Evolutionary conservation across 768 basidiomycete species (phyloP), one percentile per base, ranked within the genome.

Genomic region (Suillus decipiens): DNA sequence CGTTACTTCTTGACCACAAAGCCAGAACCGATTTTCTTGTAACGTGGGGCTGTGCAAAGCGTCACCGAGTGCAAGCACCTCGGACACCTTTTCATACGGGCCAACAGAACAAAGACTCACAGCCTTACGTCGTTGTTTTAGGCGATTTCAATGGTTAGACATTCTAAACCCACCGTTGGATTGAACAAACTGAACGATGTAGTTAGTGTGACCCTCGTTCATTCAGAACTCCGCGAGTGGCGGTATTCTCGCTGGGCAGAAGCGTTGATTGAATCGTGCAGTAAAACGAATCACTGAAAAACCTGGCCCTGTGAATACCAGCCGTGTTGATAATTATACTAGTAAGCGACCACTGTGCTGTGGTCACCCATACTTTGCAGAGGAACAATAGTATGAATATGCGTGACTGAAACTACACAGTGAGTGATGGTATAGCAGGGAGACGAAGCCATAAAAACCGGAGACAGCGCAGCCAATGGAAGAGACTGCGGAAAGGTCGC

Each of bases 1-100:
- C n/a, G n/a, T n/a, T n/a, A n/a, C n/a, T n/a, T 17, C 15, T 50
- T 24, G 22, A 50, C 53, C 53, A 34, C 53, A 54, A 54, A 34
- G 11, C n/a, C 15, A 34, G 39, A 19, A 53, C 33, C n/a, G 14
- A 36, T 37, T 55, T 36, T 36, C 34, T 36, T 22, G 12, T 22
- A 22, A 36, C 5, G 53, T 36, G 19, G 6, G 19, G 10, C n/a
- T 34, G 8, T 7, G 28, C 28, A 28, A 28, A 28, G 28, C 11
- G 48, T 53, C 51, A 42, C 14, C 9, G n/a, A 14, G n/a, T 2
- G 33, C 36, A 1, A 55, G n/a, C 22, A 37, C 54, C 54, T 56
- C 54, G 54, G 54, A 39, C 36, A 56, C 54, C 54, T 31, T 24
- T 22, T 56, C 22, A 37, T 56, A n/a, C n/a, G 42, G 42, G 42